phyloP scores from a whole-genome alignment of 371 early-diverging fungal species.

The Actinomucor elegans region DNA sequence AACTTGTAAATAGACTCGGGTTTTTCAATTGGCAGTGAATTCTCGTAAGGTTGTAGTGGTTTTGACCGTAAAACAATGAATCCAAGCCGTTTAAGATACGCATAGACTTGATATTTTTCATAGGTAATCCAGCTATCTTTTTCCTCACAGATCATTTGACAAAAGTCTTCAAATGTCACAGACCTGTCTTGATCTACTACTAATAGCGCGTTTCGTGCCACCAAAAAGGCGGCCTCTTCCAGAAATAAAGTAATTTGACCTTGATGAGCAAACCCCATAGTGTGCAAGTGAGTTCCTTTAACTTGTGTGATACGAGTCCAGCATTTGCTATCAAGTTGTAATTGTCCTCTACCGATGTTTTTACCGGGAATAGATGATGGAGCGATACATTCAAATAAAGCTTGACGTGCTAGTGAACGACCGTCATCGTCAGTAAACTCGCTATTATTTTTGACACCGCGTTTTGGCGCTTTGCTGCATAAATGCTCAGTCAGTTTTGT shows the following conservation, averaged over 20 bases:
- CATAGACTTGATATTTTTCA: constrained; percentile 49
- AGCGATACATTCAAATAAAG: constrained; percentile 8
- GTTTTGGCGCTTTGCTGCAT: constrained; percentile 10
- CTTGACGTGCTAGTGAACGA: constrained; percentile 11
- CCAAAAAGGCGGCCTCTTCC: constrained; percentile 57
- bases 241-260: constrained; percentile 41
- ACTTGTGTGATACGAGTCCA: constrained; percentile 17
- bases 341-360: neutral
- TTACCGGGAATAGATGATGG: neutral
- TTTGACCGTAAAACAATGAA: constrained; percentile 37
- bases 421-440: constrained; percentile 2
- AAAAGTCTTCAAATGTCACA: constrained; percentile 19
- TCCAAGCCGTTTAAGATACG: constrained; percentile 54
- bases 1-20: neutral
- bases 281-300: constrained; percentile 44
- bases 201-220: constrained; percentile 43
- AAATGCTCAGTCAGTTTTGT: neutral
- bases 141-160: constrained; percentile 20
- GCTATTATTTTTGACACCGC: constrained; percentile 5
- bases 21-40: too few species aligned
- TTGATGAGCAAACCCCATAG: constrained; percentile 41
- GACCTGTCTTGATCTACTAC: constrained; percentile 7
- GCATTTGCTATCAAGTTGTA: neutral
- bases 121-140: constrained; percentile 33
- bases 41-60: too few species aligned